These are phyloP conservation scores for Candida saitoana DNA, from an alignment of 805 yeast genomes.

Conservation along the genomic window DNA sequence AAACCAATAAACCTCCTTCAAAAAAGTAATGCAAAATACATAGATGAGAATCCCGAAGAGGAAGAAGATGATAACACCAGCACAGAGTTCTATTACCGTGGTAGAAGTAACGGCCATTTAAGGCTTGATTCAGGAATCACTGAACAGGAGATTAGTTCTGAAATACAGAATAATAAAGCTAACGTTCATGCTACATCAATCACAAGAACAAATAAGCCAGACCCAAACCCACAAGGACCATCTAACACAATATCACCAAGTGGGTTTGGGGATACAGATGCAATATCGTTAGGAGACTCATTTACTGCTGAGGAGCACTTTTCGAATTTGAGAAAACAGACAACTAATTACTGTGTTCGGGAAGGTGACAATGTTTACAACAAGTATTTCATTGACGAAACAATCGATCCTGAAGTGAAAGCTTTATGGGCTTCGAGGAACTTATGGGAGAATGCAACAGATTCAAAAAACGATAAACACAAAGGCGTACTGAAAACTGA, in stretches of 20 bases:
- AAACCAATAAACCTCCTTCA: slow-evolving; percentile 13
- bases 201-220: background rate
- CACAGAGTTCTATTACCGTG: slow-evolving; percentile 1
- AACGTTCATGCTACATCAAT: background rate
- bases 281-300: slow-evolving; percentile 6
- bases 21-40: background rate
- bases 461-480: background rate
- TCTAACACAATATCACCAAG: background rate
- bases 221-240: background rate
- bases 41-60: background rate
- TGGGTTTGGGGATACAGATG: background rate
- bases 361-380: slow-evolving; percentile 55
- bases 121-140: background rate
- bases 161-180: background rate
- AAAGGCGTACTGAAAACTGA: background rate
- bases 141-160: background rate
- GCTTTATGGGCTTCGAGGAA: slow-evolving; percentile 49
- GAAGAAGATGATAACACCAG: slow-evolving; percentile 4
- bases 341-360: slow-evolving; percentile 52
- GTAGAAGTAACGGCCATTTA: background rate
- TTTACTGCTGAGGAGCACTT: slow-evolving; percentile 16
- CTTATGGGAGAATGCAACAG: slow-evolving; percentile 9
- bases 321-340: slow-evolving; percentile 15
- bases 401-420: slow-evolving; percentile 50
- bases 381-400: slow-evolving; percentile 33